A percentile compares a stretch with the other conserved stretches of the same genome.
Conservation (phyloP, 192 early-diverging fungal species). For the Kappamyces sp. region DNA sequence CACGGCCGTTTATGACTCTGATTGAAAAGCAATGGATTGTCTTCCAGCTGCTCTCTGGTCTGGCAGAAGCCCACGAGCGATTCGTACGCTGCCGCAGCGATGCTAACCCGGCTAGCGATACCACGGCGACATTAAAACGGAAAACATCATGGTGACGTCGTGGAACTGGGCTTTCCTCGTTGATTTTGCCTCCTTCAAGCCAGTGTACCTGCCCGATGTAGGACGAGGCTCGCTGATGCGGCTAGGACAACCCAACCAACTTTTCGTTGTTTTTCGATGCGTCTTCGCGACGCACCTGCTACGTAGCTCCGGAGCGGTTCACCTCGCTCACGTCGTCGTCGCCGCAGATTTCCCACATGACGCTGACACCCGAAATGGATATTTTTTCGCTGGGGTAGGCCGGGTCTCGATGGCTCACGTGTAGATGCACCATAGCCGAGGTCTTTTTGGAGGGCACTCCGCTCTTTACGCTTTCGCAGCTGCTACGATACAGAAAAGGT, state of each 20-base stretch:
- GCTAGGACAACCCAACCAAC: conserved; percentile 88
- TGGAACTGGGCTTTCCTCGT: conserved; percentile 93
- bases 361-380: conserved; percentile 77
- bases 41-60: conserved; percentile 74
- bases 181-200: conserved; percentile 89
- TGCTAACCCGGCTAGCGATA: conserved; percentile 46
- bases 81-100: conserved; percentile 28
- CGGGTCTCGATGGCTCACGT: conserved; percentile 42
- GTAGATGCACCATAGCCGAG: conserved; percentile 74
- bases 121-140: conserved; percentile 95
- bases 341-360: conserved; percentile 23
- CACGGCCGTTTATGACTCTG: conserved; percentile 80
- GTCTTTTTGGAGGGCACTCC: conserved; percentile 89
- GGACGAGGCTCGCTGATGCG: conserved; percentile 5
- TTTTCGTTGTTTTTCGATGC: conserved; percentile 97
- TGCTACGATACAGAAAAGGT: conserved; percentile 78
- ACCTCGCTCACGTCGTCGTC: conserved; percentile 57
- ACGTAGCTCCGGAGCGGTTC: conserved; percentile 93
- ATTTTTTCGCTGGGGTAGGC: conserved; percentile 85
- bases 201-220: conserved; percentile 84
- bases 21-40: conserved; percentile 95
- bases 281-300: conserved; percentile 81
- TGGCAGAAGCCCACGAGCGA: conserved; percentile 71
- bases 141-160: conserved; percentile 88
- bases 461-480: conserved; percentile 85